Conservation (phyloP, 192 early-diverging fungal species). For the Coemansia sp. region DNA sequence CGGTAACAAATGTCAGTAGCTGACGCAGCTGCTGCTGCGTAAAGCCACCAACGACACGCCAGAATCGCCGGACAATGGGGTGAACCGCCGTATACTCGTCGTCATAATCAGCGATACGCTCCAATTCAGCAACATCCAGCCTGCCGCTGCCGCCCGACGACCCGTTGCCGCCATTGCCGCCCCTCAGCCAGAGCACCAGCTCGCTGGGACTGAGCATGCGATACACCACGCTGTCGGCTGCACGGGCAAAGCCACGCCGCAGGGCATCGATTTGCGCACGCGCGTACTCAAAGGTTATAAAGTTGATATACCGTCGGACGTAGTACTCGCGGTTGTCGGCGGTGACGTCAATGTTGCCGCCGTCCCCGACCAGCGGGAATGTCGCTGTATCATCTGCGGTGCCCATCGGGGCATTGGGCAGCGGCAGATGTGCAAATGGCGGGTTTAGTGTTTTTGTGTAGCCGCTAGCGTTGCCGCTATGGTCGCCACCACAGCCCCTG, state of each 20-base stretch:
- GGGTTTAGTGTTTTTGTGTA: too few species aligned
- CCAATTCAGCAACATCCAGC: slow-evolving; percentile 70
- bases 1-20: slow-evolving; percentile 87
- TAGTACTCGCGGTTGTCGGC: slow-evolving; percentile 69
- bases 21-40: slow-evolving; percentile 61
- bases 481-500: too few species aligned
- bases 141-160: background rate
- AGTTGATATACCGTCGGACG: slow-evolving; percentile 67
- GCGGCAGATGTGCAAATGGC: slow-evolving; percentile 8
- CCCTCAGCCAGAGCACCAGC: slow-evolving; percentile 71
- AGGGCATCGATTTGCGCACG: slow-evolving; percentile 67
- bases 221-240: slow-evolving; percentile 48
- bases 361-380: slow-evolving; percentile 60
- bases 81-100: slow-evolving; percentile 74
- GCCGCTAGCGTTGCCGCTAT: too few species aligned
- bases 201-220: slow-evolving; percentile 59
- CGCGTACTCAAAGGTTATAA: slow-evolving; percentile 61
- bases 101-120: slow-evolving; percentile 72
- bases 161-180: slow-evolving; percentile 11
- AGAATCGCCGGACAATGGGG: slow-evolving; percentile 69
- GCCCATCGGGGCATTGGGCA: background rate
- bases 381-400: slow-evolving; percentile 28
- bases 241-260: slow-evolving; percentile 66
- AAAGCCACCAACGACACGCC: slow-evolving; percentile 72
- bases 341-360: slow-evolving; percentile 69